Base-by-base conservation (phyloP, 1,284 basidiomycete genomes). In the Golubevia sp. region DNA sequence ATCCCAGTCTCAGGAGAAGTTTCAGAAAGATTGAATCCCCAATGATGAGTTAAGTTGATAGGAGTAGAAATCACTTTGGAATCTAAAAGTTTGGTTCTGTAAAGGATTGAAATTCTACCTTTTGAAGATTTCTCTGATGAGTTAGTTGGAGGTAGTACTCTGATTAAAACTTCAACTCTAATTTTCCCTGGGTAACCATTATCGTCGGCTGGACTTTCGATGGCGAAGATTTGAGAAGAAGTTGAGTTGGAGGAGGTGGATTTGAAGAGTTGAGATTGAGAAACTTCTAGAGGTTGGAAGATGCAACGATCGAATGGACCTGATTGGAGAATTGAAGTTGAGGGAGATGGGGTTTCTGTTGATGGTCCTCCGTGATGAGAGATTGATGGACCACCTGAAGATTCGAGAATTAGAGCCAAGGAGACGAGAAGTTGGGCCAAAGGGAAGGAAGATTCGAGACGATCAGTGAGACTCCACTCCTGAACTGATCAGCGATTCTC, bases 11-110 rank as follows among this genome's bases (percentile, higher is more conserved):
- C 5, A 7, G 15, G 20, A 5, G 13, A 7, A 21, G 24, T 21
- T 58, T 59, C 56, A 6, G 60, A 62, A 13, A 81, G 59, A 55
- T 79, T 73, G 67, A 81, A 81, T 52, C 74, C 75, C 78, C 78
- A 81, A 62, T 81, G 78, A 44, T 81, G 78, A n/a, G 77, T 76
- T 30, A 81, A 51, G 60, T 79, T 81, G 63, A 81, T 59, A 5
- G 78, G 78, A 18, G 78, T 81, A 5, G 30, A 5, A n/a, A 62
- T 59, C 1, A 27, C 44, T 18, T 38, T 64, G 20, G 68, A 66
- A 20, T 62, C 52, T 15, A 63, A 55, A 23, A 80, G 53, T 2
- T 65, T 57, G 3, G 78, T 76, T 8, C 78, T 64, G 62, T 81
- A 81, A 23, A 69, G 71, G 26, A 79, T 58, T n/a, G 67, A 57